These are phyloP conservation scores for Coniochaeta sp. DNA, from an alignment of 2,329 filamentous ascomycete genomes.

Conservation along the genomic window DNA sequence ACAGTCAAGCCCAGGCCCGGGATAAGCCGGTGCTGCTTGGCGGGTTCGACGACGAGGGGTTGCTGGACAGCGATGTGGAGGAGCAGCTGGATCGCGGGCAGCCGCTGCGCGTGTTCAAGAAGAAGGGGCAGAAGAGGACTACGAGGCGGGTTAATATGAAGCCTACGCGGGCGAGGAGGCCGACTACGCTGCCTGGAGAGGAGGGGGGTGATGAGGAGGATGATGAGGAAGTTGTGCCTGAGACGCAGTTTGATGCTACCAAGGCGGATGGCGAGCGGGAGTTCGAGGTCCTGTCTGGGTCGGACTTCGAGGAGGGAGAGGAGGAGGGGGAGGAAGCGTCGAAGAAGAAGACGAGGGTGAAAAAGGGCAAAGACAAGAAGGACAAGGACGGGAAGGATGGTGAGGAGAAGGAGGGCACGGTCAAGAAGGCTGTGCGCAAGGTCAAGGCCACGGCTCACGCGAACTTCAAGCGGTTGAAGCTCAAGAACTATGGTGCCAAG, in stretches of 20 bases:
- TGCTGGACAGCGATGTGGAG: conserved; percentile 51
- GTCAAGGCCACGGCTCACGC: conserved; percentile 57
- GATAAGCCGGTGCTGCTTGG: conserved; percentile 38
- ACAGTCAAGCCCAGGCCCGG: conserved; percentile 29
- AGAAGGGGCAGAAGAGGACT: conserved; percentile 76
- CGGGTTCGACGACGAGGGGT: conserved; percentile 56
- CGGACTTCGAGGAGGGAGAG: conserved; percentile 23
- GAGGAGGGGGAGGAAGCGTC: conserved; percentile 19
- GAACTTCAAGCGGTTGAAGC: conserved; percentile 60
- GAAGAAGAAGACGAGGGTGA: conserved; percentile 15
- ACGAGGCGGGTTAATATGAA: conserved; percentile 62
- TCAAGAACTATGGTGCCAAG: conserved; percentile 55
- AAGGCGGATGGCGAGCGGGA: conserved; percentile 13
- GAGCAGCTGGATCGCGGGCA: conserved; percentile 43
- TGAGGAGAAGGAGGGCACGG: conserved; percentile 27
- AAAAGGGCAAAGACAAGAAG: conserved; percentile 11
- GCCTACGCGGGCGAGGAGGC: conserved; percentile 42
- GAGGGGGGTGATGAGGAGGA: conserved; percentile 25
- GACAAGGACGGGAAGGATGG: conserved; percentile 16
- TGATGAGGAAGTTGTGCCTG: conserved; percentile 30
- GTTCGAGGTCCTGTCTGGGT: conserved; percentile 20
- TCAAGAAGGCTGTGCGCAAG: conserved; percentile 49
- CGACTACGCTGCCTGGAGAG: conserved; percentile 19
- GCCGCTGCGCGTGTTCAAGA: conserved; percentile 63
- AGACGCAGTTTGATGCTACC: conserved; percentile 25